Percentiles rank a stretch among this genome's conserved stretches.
Evolutionary conservation across 345 rosid genomes (phyloP).

Genomic region (Schrenkiella parvula): DNA sequence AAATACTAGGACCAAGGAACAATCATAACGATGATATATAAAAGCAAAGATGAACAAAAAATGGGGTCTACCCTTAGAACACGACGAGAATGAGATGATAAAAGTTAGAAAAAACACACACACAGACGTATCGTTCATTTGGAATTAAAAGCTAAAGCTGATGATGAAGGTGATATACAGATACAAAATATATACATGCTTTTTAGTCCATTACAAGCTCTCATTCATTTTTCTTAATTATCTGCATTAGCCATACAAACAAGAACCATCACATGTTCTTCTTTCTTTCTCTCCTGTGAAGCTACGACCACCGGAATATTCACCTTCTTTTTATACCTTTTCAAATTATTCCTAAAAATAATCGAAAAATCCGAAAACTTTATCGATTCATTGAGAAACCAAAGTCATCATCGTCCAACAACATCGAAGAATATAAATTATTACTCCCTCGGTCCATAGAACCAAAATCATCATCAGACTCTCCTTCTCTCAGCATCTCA

Average conservation of each 20-base stretch:
- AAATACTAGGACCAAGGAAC: neutral
- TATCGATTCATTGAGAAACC: slow-evolving; percentile 33
- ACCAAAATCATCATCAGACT: slow-evolving; percentile 18
- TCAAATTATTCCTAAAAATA: neutral
- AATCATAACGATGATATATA: too few relatives aligned
- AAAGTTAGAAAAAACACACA: neutral
- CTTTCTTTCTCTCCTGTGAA: slow-evolving; percentile 14
- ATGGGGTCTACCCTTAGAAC: neutral
- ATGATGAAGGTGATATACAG: slow-evolving; percentile 13
- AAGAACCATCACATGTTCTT: slow-evolving; percentile 7
- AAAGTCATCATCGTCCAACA: slow-evolving; percentile 32
- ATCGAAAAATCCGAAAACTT: slow-evolving; percentile 20
- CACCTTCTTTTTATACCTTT: neutral
- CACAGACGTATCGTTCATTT: neutral
- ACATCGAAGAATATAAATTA: slow-evolving; percentile 19
- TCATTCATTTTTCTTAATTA: neutral
- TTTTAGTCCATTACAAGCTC: neutral
- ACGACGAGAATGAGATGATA: neutral
- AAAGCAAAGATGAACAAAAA: too few relatives aligned
- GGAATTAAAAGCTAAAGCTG: slow-evolving; percentile 15
- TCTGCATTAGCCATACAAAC: slow-evolving; percentile 4
- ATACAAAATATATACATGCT: slow-evolving; percentile 10
- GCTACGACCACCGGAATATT: slow-evolving; percentile 1
- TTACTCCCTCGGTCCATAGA: slow-evolving; percentile 38
- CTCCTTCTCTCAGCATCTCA: slow-evolving; percentile 43